A percentile compares a stretch with the other conserved stretches of the same genome.
Conservation (phyloP, 1,284 basidiomycete species). For the Uromyces viciae-fabae region DNA sequence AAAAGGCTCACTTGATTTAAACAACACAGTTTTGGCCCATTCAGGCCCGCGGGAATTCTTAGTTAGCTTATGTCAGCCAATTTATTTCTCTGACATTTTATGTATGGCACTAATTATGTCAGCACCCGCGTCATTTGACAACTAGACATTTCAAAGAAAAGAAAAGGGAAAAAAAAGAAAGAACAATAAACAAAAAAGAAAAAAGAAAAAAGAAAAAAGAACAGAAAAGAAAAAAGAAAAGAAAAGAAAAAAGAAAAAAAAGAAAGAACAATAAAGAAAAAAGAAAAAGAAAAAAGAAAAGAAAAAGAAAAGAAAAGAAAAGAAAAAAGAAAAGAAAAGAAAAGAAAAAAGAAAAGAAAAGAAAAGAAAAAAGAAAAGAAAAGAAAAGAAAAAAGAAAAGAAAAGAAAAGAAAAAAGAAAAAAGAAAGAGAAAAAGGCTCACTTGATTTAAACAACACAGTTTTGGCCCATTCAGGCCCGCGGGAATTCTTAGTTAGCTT, state of each 20-base stretch:
- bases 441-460: neutral
- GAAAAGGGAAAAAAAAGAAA: no score
- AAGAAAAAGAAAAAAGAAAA: neutral
- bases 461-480: constrained; percentile 10
- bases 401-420: neutral
- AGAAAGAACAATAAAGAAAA: neutral
- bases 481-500: no score
- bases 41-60: no score
- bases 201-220: neutral
- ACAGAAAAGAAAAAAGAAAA: neutral
- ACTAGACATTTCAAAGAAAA: no score
- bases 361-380: constrained; percentile 19
- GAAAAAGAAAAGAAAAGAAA: neutral
- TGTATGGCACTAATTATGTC: no score
- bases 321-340: neutral
- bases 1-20: no score
- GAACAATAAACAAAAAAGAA: no score
- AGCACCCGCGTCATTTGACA: no score
- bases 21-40: no score
- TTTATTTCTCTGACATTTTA: no score
- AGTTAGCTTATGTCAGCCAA: no score
- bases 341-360: neutral
- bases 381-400: neutral
- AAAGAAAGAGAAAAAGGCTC: neutral
- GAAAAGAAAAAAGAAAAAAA: neutral